Conservation (phyloP, 2,329 filamentous ascomycete species). For the Aspergillus nomiae region DNA sequence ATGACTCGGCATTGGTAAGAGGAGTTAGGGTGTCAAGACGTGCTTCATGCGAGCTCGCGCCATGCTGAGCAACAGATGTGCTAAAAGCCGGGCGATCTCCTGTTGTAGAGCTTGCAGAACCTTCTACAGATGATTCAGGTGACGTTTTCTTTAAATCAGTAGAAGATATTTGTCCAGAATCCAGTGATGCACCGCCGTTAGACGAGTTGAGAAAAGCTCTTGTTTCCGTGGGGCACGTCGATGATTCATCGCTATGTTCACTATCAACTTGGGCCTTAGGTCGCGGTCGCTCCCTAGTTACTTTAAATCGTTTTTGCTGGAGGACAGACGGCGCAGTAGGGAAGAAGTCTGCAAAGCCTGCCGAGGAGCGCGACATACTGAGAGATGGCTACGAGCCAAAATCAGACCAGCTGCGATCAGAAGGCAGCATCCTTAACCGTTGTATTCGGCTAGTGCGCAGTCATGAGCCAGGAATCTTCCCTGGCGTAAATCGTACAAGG, state of each 20-base stretch:
- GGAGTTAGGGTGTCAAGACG: slow-evolving; percentile 61
- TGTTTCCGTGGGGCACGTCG: slow-evolving; percentile 13
- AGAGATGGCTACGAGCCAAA: slow-evolving; percentile 46
- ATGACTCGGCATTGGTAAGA: slow-evolving; percentile 67
- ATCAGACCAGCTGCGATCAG: slow-evolving; percentile 32
- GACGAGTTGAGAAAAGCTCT: slow-evolving; percentile 12
- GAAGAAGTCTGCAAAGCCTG: slow-evolving; percentile 85
- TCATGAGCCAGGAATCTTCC: slow-evolving; percentile 24
- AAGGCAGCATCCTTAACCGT: slow-evolving; percentile 44
- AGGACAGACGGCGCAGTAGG: slow-evolving; percentile 72
- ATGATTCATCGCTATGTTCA: slow-evolving; percentile 21
- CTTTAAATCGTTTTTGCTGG: slow-evolving; percentile 50
- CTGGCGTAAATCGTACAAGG: slow-evolving; percentile 17
- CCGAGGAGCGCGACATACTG: slow-evolving; percentile 78
- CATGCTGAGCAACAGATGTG: slow-evolving; percentile 51
- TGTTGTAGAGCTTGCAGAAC: slow-evolving; percentile 73
- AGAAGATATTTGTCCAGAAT: slow-evolving; percentile 14
- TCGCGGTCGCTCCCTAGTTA: slow-evolving; percentile 63
- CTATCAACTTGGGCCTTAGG: slow-evolving; percentile 47
- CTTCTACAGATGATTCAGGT: slow-evolving; percentile 61
- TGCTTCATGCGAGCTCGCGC: slow-evolving; percentile 59
- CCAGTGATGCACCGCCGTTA: slow-evolving; percentile 19
- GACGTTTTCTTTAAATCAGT: slow-evolving; percentile 19
- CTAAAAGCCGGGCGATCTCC: slow-evolving; percentile 73
- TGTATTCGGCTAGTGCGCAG: slow-evolving; percentile 21